Percentiles rank a stretch among this genome's conserved stretches.
These are phyloP conservation scores for Erodium texanum DNA, from an alignment of 441 rosid species.

Conservation along the genomic window DNA sequence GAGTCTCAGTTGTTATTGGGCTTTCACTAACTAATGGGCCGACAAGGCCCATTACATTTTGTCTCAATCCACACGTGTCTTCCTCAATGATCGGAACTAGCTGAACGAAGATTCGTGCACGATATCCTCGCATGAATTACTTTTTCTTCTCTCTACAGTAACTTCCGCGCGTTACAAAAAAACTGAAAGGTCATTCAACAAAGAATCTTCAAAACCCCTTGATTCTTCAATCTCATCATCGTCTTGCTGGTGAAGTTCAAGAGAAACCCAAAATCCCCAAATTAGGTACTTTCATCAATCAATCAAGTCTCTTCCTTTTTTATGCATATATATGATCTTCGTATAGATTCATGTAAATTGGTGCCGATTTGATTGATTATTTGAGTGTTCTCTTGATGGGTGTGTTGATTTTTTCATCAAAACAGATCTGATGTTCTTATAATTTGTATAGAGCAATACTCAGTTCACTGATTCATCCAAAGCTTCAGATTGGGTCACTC, in stretches of 20 bases:
- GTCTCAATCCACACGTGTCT: not conserved
- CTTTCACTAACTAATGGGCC: not conserved
- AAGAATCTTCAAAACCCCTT: too few relatives aligned
- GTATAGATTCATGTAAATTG: not conserved
- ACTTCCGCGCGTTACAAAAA: too few relatives aligned
- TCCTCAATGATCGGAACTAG: not conserved
- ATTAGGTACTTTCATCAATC: conserved; percentile 16
- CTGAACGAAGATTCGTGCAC: not conserved
- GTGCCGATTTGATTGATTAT: too few relatives aligned
- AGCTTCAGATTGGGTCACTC: conserved; percentile 9
- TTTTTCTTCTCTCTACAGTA: not conserved
- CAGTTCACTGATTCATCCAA: conserved; percentile 11
- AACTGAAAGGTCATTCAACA: too few relatives aligned
- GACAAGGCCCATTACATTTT: not conserved
- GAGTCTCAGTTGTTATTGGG: not conserved
- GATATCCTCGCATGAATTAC: not conserved
- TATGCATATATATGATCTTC: not conserved
- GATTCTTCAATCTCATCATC: not conserved
- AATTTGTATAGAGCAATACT: not conserved
- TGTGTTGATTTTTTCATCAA: not conserved
- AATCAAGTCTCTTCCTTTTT: conserved; percentile 5
- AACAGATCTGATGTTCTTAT: conserved; percentile 11
- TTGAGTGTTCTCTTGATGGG: not conserved
- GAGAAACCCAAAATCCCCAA: conserved; percentile 16
- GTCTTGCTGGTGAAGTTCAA: conserved; percentile 7